phyloP scores from a whole-genome alignment of 768 basidiomycete genomes.

The Naganishia randhawae region DNA sequence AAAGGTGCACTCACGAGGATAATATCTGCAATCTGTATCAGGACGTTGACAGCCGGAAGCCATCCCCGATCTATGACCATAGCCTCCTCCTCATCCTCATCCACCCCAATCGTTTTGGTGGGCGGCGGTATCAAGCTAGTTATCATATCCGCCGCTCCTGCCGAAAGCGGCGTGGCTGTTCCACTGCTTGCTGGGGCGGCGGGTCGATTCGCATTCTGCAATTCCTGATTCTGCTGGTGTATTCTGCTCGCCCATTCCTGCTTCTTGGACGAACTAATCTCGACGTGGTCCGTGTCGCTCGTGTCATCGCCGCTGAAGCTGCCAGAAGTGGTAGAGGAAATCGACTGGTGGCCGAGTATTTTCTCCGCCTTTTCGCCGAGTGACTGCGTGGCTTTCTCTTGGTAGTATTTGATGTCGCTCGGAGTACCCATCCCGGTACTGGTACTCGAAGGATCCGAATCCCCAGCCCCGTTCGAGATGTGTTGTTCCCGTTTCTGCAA shows the following conservation, averaged over 20 bases:
- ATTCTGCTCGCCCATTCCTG: conserved; percentile 17
- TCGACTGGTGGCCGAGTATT: not conserved
- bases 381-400: not conserved
- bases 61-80: conserved; percentile 19
- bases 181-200: too few relatives aligned
- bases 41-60: conserved; percentile 17
- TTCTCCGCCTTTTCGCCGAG: conserved; percentile 8
- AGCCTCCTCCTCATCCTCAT: conserved; percentile 17
- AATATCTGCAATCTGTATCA: conserved; percentile 25
- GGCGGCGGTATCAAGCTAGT: not conserved
- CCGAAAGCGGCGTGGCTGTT: not conserved
- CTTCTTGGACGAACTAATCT: conserved; percentile 1
- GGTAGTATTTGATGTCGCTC: not conserved
- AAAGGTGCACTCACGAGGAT: conserved; percentile 6
- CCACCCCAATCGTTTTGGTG: conserved; percentile 3
- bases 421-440: not conserved
- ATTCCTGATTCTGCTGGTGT: not conserved
- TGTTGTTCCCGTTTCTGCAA: conserved; percentile 1
- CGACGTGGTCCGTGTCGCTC: not conserved
- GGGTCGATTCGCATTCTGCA: not conserved
- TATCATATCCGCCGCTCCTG: not conserved
- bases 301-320: not conserved
- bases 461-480: too few relatives aligned
- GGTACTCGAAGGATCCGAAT: not conserved
- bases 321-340: not conserved